A percentile compares a stretch with the other conserved stretches of the same genome.
These are phyloP conservation scores for Neonectria faginata DNA, from an alignment of 2,329 filamentous ascomycete species.

Conservation along the genomic window DNA sequence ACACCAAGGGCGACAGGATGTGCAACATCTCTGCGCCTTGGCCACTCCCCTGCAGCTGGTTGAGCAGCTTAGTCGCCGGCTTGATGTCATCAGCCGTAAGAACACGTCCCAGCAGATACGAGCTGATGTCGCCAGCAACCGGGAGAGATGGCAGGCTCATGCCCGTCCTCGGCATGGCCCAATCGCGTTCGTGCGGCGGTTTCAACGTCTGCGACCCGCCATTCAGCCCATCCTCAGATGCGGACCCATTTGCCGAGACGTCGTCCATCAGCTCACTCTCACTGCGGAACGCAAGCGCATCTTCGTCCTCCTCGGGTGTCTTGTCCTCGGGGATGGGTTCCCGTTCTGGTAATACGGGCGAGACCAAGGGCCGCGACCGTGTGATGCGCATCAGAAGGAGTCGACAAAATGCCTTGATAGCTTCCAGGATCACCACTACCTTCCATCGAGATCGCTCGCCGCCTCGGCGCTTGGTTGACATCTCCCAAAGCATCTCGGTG, in stretches of 20 bases:
- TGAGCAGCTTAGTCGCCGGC: constrained; percentile 86
- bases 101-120: constrained; percentile 89
- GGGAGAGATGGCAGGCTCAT: constrained; percentile 87
- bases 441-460: constrained; percentile 86
- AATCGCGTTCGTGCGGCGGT: constrained; percentile 67
- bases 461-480: constrained; percentile 89
- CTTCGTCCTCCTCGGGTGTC: constrained; percentile 60
- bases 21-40: constrained; percentile 91
- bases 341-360: constrained; percentile 85
- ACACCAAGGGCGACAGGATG: constrained; percentile 88
- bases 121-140: constrained; percentile 82
- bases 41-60: constrained; percentile 77
- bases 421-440: constrained; percentile 85
- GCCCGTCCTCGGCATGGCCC: constrained; percentile 95
- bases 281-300: constrained; percentile 53
- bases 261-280: constrained; percentile 59
- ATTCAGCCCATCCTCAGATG: constrained; percentile 26
- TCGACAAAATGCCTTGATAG: constrained; percentile 86
- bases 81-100: constrained; percentile 97
- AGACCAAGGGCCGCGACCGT: constrained; percentile 83
- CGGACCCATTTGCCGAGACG: constrained; percentile 49
- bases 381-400: constrained; percentile 85
- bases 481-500: constrained; percentile 96
- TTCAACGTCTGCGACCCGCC: constrained; percentile 38
- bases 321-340: constrained; percentile 77